Conservation (phyloP, 495 filamentous ascomycete species). For the Tuber magnatum region DNA sequence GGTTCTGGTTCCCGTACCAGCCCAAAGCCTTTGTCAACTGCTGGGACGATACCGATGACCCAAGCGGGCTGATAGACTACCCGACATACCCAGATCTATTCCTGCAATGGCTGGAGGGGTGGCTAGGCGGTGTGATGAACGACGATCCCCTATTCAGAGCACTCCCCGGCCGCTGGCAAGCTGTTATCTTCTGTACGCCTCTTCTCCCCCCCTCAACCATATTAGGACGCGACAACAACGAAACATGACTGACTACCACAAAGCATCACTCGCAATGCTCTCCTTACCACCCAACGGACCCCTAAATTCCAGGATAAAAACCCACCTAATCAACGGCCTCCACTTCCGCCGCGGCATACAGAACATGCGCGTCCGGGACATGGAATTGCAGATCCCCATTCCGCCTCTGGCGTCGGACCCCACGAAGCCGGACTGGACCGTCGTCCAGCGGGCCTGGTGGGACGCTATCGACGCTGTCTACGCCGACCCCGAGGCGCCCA, state of each 20-base stretch:
- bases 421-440: constrained; percentile 44
- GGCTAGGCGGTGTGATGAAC: constrained; percentile 45
- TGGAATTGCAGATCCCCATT: constrained; percentile 50
- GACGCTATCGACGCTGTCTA: constrained; percentile 49
- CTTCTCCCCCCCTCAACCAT: neutral
- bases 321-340: constrained; percentile 47
- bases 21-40: constrained; percentile 48
- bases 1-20: constrained; percentile 53
- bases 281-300: constrained; percentile 45
- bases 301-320: constrained; percentile 42
- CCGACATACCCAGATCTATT: constrained; percentile 44
- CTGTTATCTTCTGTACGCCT: constrained; percentile 40
- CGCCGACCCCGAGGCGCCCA: constrained; percentile 43
- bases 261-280: constrained; percentile 44
- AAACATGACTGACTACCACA: neutral
- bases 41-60: constrained; percentile 45
- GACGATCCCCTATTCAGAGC: constrained; percentile 43
- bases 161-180: constrained; percentile 47
- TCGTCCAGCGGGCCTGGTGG: constrained; percentile 50
- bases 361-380: constrained; percentile 50
- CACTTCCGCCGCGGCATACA: constrained; percentile 52
- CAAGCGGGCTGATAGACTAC: constrained; percentile 43
- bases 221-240: neutral
- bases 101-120: constrained; percentile 47
- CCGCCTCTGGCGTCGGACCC: constrained; percentile 40